Evolutionary conservation across 2,329 filamentous ascomycete species (phyloP).

Genomic region (Ceratocystis huliohia): DNA sequence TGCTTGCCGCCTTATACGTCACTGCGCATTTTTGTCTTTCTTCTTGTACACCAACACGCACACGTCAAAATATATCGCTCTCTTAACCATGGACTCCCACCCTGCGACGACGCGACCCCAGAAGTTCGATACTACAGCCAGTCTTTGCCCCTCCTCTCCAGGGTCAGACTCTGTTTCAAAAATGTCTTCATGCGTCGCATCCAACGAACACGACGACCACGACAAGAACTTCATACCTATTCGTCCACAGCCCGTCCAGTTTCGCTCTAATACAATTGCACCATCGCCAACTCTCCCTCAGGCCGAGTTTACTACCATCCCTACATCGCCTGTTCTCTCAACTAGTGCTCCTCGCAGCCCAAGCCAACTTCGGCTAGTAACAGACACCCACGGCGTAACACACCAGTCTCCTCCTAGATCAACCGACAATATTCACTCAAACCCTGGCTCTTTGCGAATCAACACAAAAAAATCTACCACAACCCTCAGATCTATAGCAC

Average conservation of each 20-base stretch:
- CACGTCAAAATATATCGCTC: not conserved
- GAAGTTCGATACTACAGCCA: not conserved
- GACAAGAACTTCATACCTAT: not conserved
- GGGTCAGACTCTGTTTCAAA: slow-evolving; percentile 11
- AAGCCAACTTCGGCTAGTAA: slow-evolving; percentile 22
- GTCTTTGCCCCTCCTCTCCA: slow-evolving; percentile 4
- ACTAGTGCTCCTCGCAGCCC: slow-evolving; percentile 19
- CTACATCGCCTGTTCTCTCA: slow-evolving; percentile 17
- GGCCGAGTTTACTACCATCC: slow-evolving; percentile 21
- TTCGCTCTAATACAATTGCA: slow-evolving; percentile 21
- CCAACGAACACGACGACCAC: not conserved
- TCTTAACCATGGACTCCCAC: slow-evolving; percentile 2
- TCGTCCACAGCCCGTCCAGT: slow-evolving; percentile 14
- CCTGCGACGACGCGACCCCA: not conserved
- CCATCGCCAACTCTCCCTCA: slow-evolving; percentile 19
- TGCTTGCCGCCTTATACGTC: not conserved
- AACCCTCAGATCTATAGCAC: slow-evolving; percentile 40
- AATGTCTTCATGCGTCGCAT: slow-evolving; percentile 1
- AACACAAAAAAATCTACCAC: slow-evolving; percentile 34
- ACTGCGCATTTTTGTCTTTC: slow-evolving; percentile 1
- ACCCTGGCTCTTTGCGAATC: slow-evolving; percentile 23
- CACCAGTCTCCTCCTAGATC: slow-evolving; percentile 21
- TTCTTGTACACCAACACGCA: not conserved
- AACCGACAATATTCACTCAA: slow-evolving; percentile 3
- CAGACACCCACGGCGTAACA: slow-evolving; percentile 21